phyloP scores from a whole-genome alignment of 495 filamentous ascomycete genomes.

The Talaromyces nanjingensis region DNA sequence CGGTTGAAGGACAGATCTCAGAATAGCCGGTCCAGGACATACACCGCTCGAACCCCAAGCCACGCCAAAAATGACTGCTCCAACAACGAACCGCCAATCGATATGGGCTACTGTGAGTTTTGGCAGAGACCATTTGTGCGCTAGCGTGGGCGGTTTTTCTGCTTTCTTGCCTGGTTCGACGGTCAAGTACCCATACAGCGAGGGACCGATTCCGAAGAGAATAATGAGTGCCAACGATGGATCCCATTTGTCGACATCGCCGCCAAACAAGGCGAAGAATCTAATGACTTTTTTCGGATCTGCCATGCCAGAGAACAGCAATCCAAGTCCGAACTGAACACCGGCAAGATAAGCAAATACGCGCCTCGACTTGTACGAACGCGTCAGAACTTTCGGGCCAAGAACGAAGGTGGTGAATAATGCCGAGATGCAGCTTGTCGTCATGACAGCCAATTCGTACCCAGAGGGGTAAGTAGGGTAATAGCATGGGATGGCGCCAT shows the following conservation, averaged over 20 bases:
- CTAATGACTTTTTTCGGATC: conserved; percentile 44
- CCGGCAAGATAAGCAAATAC: conserved; percentile 39
- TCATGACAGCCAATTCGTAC: conserved; percentile 29
- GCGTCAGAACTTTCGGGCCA: conserved; percentile 19
- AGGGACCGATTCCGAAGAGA: conserved; percentile 44
- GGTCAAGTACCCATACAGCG: conserved; percentile 27
- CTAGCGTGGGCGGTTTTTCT: conserved; percentile 30
- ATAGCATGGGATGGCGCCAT: conserved; percentile 38
- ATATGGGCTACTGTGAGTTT: conserved; percentile 41
- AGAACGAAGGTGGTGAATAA: conserved; percentile 27
- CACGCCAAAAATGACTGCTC: conserved; percentile 45
- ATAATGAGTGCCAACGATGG: conserved; percentile 46
- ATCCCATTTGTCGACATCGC: conserved; percentile 39
- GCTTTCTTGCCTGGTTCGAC: conserved; percentile 23
- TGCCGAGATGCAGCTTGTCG: conserved; percentile 22
- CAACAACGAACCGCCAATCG: conserved; percentile 46
- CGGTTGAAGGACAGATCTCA: conserved; percentile 42
- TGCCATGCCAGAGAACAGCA: conserved; percentile 50
- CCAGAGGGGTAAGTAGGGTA: conserved; percentile 36
- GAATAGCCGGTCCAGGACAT: conserved; percentile 49
- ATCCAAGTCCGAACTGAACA: conserved; percentile 46
- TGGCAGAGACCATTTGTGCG: conserved; percentile 38
- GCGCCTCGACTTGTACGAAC: conserved; percentile 21
- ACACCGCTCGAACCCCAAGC: conserved; percentile 50
- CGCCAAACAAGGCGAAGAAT: conserved; percentile 42